Percentiles rank a stretch among this genome's conserved stretches.
Conservation (phyloP, 2,329 filamentous ascomycete genomes). For the Ophiostoma perfectum region DNA sequence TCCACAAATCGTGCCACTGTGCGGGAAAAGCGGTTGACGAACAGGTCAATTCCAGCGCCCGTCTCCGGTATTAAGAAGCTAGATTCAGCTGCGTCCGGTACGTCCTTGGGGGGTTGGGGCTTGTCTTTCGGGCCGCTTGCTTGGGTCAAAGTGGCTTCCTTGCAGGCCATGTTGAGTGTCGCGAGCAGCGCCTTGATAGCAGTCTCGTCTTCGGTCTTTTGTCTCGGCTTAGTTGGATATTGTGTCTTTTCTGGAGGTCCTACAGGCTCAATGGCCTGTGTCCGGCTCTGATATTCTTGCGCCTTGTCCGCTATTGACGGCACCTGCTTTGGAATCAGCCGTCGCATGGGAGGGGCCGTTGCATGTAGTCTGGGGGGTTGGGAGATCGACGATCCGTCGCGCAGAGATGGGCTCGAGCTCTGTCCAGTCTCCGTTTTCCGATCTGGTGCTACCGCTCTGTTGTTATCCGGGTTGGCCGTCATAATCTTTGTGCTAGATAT, state of each 20-base stretch:
- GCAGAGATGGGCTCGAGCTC: neutral
- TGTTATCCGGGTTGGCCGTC: too few relatives aligned
- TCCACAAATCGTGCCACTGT: neutral
- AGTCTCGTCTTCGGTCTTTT: neutral
- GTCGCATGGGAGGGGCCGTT: neutral
- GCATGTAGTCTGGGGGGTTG: neutral
- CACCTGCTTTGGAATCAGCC: neutral
- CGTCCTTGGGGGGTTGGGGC: neutral
- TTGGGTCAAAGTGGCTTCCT: neutral
- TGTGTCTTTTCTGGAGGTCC: neutral
- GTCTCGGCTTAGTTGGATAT: neutral
- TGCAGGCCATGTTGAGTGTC: neutral
- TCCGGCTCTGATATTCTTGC: slow-evolving; percentile 4
- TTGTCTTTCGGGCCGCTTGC: slow-evolving; percentile 38
- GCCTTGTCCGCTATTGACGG: slow-evolving; percentile 2
- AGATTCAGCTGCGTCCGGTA: neutral
- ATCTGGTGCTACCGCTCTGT: neutral
- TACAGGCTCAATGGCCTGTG: neutral
- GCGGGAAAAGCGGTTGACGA: neutral
- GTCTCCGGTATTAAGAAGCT: neutral
- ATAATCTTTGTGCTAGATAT: neutral
- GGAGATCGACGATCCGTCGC: neutral
- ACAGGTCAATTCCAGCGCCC: neutral
- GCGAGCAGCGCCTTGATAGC: neutral
- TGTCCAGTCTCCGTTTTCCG: neutral